These are phyloP conservation scores for Exidia glandulosa DNA, from an alignment of 768 basidiomycete species.

Conservation along the genomic window DNA sequence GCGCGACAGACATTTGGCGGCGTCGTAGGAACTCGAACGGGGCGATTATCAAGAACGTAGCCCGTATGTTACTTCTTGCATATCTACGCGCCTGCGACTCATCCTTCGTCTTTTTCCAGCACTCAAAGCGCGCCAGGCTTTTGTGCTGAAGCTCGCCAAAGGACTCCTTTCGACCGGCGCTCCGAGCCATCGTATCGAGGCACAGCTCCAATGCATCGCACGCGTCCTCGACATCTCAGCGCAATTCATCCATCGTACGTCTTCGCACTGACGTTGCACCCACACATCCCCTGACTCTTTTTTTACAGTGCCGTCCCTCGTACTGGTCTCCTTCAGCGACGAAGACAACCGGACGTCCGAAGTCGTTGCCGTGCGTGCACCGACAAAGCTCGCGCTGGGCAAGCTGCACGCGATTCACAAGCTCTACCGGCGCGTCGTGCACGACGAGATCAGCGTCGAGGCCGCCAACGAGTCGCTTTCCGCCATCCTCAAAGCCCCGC, in stretches of 20 bases:
- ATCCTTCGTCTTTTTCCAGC: constrained; percentile 34
- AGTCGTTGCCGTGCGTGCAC: constrained; percentile 70
- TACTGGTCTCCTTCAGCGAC: constrained; percentile 33
- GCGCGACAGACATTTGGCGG: constrained; percentile 10
- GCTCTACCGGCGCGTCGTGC: constrained; percentile 79
- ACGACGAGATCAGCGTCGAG: constrained; percentile 83
- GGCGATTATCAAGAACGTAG: constrained; percentile 8
- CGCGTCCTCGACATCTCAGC: constrained; percentile 84
- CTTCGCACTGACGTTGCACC: neutral
- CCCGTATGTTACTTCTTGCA: constrained; percentile 13
- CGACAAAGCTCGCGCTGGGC: constrained; percentile 69
- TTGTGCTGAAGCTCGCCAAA: constrained; percentile 74
- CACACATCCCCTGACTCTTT: neutral
- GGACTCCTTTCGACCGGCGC: constrained; percentile 88
- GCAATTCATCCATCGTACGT: constrained; percentile 69
- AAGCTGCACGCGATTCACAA: constrained; percentile 75
- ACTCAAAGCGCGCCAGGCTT: constrained; percentile 71
- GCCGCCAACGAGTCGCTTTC: constrained; percentile 56
- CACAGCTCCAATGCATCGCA: constrained; percentile 80
- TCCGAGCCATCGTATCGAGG: constrained; percentile 88
- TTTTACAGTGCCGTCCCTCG: constrained; percentile 18
- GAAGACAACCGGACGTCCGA: constrained; percentile 32
- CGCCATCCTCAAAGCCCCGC: constrained; percentile 47
- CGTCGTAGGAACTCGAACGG: constrained; percentile 8
- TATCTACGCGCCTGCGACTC: constrained; percentile 12